A percentile compares a stretch with the other conserved stretches of the same genome.
Conservation (phyloP, 1,284 basidiomycete species). For the Trichosporon faecale region DNA sequence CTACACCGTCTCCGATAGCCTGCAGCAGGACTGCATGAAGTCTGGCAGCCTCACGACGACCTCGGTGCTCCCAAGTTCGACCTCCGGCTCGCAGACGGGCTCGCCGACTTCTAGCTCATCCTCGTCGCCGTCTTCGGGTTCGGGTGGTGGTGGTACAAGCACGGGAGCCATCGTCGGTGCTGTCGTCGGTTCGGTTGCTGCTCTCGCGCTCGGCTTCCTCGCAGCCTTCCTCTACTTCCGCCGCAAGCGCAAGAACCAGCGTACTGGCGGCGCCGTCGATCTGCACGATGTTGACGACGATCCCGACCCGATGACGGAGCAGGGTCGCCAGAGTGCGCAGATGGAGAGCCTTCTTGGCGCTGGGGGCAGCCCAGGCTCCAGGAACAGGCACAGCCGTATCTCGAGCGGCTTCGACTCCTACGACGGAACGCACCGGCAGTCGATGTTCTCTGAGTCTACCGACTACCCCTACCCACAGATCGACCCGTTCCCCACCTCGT, state of each 20-base stretch:
- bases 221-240: slow-evolving; percentile 13
- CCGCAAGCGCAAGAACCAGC: slow-evolving; percentile 2
- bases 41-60: slow-evolving; percentile 24
- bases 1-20: slow-evolving; percentile 29
- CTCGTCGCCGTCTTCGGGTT: neutral
- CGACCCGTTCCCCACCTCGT: neutral
- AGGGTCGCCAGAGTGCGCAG: slow-evolving; percentile 7
- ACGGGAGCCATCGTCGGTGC: slow-evolving; percentile 20
- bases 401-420: slow-evolving; percentile 5
- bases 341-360: slow-evolving; percentile 4
- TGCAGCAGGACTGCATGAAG: slow-evolving; percentile 33
- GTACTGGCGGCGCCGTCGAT: neutral
- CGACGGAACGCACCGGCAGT: slow-evolving; percentile 3
- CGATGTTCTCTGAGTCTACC: neutral
- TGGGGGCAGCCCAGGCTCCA: neutral
- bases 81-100: neutral
- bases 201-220: slow-evolving; percentile 10
- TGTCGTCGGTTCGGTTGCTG: slow-evolving; percentile 16
- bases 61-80: neutral
- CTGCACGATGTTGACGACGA: slow-evolving; percentile 1
- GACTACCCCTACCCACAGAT: neutral
- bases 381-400: slow-evolving; percentile 7
- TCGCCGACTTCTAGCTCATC: neutral
- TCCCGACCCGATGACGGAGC: neutral
- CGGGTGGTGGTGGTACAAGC: neutral